Evolutionary conservation across 2,329 filamentous ascomycete genomes (phyloP).

Genomic region (Pyricularia sp.): DNA sequence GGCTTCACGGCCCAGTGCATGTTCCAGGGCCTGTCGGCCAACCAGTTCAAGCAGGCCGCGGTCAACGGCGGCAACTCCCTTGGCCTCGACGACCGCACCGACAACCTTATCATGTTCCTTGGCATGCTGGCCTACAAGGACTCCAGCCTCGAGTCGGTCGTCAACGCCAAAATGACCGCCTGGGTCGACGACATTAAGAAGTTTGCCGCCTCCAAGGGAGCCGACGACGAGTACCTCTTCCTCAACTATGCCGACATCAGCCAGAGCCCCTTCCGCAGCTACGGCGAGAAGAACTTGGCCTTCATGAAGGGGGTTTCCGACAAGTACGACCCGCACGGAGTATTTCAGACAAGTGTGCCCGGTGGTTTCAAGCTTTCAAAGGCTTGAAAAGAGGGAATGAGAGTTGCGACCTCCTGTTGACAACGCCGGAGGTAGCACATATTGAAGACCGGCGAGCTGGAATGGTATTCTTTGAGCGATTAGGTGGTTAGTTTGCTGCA

Average conservation of each 20-base stretch:
- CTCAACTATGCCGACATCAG: slow-evolving; percentile 17
- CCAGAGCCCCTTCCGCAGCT: slow-evolving; percentile 17
- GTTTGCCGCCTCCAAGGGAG: slow-evolving; percentile 10
- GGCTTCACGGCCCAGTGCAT: slow-evolving; percentile 15
- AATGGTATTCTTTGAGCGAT: neutral
- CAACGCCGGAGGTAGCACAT: neutral
- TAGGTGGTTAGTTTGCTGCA: too few relatives aligned
- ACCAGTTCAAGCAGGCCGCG: slow-evolving; percentile 8
- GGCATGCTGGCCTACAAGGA: slow-evolving; percentile 11
- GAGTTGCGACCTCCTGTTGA: neutral
- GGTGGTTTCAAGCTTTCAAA: slow-evolving; percentile 6
- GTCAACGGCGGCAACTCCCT: slow-evolving; percentile 15
- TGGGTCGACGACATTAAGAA: slow-evolving; percentile 10
- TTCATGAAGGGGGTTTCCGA: slow-evolving; percentile 10
- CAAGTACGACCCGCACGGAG: slow-evolving; percentile 15
- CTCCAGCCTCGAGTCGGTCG: slow-evolving; percentile 11
- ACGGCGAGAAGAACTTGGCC: slow-evolving; percentile 17
- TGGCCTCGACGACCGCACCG: slow-evolving; percentile 11
- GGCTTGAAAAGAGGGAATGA: neutral
- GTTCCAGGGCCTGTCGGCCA: slow-evolving; percentile 14
- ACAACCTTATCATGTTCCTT: slow-evolving; percentile 13
- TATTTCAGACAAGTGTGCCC: slow-evolving; percentile 17
- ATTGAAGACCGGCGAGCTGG: neutral
- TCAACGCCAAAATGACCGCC: slow-evolving; percentile 11
- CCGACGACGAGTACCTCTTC: slow-evolving; percentile 13